Conservation (phyloP, 169 alveolate genomes). For the Cryptosporidium baileyi region DNA sequence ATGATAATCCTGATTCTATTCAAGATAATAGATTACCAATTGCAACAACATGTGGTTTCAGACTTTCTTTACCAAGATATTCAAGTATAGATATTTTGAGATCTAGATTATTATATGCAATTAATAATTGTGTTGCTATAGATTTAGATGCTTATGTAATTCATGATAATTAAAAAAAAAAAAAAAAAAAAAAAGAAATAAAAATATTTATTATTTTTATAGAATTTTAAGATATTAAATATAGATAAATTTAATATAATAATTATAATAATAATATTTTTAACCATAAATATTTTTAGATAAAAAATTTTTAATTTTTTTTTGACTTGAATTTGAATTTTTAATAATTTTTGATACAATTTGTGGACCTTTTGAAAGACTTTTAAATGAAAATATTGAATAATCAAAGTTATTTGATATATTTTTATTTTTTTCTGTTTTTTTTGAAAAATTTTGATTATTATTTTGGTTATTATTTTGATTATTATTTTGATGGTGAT, state of each 20-base stretch:
- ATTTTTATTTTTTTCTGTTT: neutral
- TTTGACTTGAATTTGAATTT: constrained; percentile 1
- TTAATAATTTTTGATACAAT: constrained; percentile 35
- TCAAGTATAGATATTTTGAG: constrained; percentile 82
- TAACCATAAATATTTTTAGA: neutral
- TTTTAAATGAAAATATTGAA: neutral
- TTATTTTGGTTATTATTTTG: neutral
- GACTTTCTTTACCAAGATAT: constrained; percentile 86
- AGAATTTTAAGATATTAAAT: neutral
- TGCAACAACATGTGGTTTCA: constrained; percentile 89
- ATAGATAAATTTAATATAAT: neutral
- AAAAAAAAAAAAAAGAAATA: neutral
- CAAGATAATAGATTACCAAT: constrained; percentile 88
- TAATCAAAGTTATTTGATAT: neutral
- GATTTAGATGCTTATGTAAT: constrained; percentile 88
- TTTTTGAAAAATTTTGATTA: neutral
- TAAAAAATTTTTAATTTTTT: neutral
- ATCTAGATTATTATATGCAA: constrained; percentile 87
- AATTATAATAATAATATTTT: neutral
- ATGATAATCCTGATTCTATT: constrained; percentile 74
- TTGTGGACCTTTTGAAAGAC: constrained; percentile 11
- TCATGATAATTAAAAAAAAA: constrained; percentile 72
- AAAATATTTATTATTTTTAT: neutral
- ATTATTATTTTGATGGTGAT: neutral
- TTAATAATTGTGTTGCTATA: constrained; percentile 87